Conservation (phyloP, 164 flowering plant genomes). For the Tinospora cordifolia region DNA sequence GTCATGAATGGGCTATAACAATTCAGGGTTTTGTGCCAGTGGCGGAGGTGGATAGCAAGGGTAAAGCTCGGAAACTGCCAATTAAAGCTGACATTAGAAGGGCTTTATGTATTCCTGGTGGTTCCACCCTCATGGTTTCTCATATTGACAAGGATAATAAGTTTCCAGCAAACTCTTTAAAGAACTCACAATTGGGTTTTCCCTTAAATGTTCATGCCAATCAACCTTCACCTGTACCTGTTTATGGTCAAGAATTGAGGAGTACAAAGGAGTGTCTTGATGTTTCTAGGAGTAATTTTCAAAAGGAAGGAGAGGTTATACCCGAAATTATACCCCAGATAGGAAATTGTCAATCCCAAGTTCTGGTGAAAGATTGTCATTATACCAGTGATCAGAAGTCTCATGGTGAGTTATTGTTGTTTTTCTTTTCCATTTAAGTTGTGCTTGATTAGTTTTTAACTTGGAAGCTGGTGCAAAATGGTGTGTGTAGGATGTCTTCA, state of each 20-base stretch:
- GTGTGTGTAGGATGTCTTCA: neutral
- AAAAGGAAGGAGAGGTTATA: constrained; percentile 1
- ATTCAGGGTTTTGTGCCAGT: constrained; percentile 69
- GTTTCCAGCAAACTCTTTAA: constrained; percentile 20
- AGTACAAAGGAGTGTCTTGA: constrained; percentile 9
- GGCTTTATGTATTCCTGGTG: constrained; percentile 86
- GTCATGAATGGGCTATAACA: constrained; percentile 2
- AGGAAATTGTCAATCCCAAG: constrained; percentile 18
- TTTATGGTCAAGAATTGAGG: constrained; percentile 15
- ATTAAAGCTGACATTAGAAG: constrained; percentile 63
- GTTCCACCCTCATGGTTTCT: constrained; percentile 79
- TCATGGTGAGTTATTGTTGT: constrained; percentile 14
- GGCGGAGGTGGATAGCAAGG: constrained; percentile 68
- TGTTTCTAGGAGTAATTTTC: constrained; percentile 9
- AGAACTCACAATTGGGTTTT: constrained; percentile 14
- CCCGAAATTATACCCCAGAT: constrained; percentile 6
- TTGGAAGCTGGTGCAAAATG: neutral
- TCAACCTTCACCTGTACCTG: constrained; percentile 16
- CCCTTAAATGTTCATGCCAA: constrained; percentile 18
- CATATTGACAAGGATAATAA: constrained; percentile 40
- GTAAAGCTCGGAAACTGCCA: constrained; percentile 66
- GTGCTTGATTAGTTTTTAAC: neutral
- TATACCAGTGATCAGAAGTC: constrained; percentile 13
- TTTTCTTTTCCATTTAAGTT: neutral
- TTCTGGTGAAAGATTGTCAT: constrained; percentile 16